A percentile compares a stretch with the other conserved stretches of the same genome.
phyloP scores from a whole-genome alignment of 2,329 filamentous ascomycete species.

The Nigrospora oryzae region DNA sequence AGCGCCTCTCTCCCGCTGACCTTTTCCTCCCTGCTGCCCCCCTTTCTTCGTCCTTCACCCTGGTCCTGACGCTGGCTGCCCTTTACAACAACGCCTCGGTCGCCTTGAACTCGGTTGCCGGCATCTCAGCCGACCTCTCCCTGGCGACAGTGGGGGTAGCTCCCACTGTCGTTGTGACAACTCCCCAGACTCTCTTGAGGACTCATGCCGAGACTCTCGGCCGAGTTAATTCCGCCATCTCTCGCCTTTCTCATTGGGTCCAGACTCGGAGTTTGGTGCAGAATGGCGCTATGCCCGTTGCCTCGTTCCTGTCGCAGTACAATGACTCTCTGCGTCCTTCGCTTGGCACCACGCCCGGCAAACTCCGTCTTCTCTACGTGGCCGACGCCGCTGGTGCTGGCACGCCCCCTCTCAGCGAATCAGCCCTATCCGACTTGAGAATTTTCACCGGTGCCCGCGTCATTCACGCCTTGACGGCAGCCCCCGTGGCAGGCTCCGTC shows the following conservation, averaged over 20 bases:
- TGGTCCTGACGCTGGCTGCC: constrained; percentile 72
- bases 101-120: constrained; percentile 81
- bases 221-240: constrained; percentile 52
- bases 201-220: constrained; percentile 55
- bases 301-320: constrained; percentile 53
- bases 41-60: constrained; percentile 69
- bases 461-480: constrained; percentile 75
- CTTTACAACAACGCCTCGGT: constrained; percentile 79
- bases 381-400: constrained; percentile 62
- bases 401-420: constrained; percentile 56
- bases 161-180: constrained; percentile 76
- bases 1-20: constrained; percentile 67
- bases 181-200: constrained; percentile 62
- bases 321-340: constrained; percentile 50
- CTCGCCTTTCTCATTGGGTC: constrained; percentile 61
- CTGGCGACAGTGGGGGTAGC: constrained; percentile 66
- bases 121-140: constrained; percentile 60
- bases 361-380: constrained; percentile 73
- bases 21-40: constrained; percentile 79
- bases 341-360: constrained; percentile 56
- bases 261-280: constrained; percentile 62
- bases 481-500: constrained; percentile 82
- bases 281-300: constrained; percentile 64
- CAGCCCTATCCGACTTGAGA: constrained; percentile 70
- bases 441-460: constrained; percentile 73